These are phyloP conservation scores for Quercus robur DNA, from an alignment of 306 rosid genomes.

Conservation along the genomic window DNA sequence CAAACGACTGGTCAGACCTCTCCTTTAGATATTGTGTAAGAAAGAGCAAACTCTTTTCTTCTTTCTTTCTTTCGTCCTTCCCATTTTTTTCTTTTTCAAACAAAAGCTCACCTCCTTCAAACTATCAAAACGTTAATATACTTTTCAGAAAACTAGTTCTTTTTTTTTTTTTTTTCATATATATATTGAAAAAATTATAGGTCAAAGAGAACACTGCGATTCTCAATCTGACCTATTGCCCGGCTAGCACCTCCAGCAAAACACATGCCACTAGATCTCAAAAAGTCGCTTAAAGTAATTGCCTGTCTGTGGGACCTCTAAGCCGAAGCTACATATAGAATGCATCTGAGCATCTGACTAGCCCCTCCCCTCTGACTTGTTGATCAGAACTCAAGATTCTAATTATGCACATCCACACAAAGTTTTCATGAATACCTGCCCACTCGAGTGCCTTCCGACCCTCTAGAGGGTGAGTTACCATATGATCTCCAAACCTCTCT, in stretches of 20 bases:
- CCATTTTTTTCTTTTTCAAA: background rate
- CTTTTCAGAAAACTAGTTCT: background rate
- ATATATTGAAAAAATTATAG: too few species aligned
- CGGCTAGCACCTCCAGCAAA: background rate
- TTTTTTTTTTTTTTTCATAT: too few species aligned
- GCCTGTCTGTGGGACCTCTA: constrained; percentile 8
- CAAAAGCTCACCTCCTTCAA: constrained; percentile 23
- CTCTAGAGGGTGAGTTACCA: constrained; percentile 43
- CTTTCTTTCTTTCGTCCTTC: background rate
- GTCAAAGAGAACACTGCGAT: too few species aligned
- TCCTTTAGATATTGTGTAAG: background rate
- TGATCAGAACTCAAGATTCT: constrained; percentile 24
- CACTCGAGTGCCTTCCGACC: constrained; percentile 55
- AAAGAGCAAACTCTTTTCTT: background rate
- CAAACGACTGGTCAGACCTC: background rate
- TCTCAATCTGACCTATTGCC: too few species aligned
- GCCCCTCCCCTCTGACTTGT: constrained; percentile 14
- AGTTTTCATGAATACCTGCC: constrained; percentile 43
- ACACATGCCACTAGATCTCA: background rate
- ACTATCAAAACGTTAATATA: constrained; percentile 9
- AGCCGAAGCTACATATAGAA: constrained; percentile 15
- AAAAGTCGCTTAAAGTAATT: constrained; percentile 1
- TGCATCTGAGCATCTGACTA: constrained; percentile 9
- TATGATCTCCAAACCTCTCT: constrained; percentile 66
- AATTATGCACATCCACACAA: constrained; percentile 7